Percentiles rank a stretch among this genome's conserved stretches.
These are phyloP conservation scores for Binderoboletus segoi DNA, from an alignment of 1,284 basidiomycete genomes.

Conservation along the genomic window DNA sequence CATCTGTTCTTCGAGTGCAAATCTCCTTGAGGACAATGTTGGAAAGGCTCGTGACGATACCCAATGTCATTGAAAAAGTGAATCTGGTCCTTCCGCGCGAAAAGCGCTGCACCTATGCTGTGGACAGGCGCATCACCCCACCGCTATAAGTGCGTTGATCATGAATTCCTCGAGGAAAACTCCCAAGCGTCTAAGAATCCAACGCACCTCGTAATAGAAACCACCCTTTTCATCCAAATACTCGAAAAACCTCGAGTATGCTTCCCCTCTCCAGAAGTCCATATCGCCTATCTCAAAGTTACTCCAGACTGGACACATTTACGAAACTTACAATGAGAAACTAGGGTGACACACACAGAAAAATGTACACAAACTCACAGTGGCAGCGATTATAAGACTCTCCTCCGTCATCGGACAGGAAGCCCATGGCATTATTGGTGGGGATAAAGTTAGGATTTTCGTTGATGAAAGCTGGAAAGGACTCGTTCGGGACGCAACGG, in stretches of 20 bases:
- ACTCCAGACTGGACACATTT: slow-evolving; percentile 67
- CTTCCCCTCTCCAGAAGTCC: slow-evolving; percentile 81
- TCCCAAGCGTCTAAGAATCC: background rate
- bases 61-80: slow-evolving; percentile 73
- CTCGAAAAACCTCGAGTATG: slow-evolving; percentile 86
- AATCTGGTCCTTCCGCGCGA: slow-evolving; percentile 79
- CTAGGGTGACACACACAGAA: background rate
- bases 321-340: background rate
- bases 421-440: slow-evolving; percentile 76
- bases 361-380: slow-evolving; percentile 52
- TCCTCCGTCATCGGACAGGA: slow-evolving; percentile 82
- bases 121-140: slow-evolving; percentile 95
- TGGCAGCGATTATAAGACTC: slow-evolving; percentile 85
- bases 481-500: background rate
- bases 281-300: slow-evolving; percentile 90
- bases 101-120: slow-evolving; percentile 82
- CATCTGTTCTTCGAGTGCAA: slow-evolving; percentile 63
- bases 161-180: background rate
- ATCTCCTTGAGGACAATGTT: slow-evolving; percentile 72
- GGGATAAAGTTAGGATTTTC: slow-evolving; percentile 68
- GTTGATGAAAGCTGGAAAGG: slow-evolving; percentile 70
- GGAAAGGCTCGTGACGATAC: slow-evolving; percentile 79
- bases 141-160: slow-evolving; percentile 43
- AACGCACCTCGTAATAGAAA: slow-evolving; percentile 82
- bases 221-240: slow-evolving; percentile 84